Conservation (phyloP, 345 rosid species). For the Salix arbutifolia region DNA sequence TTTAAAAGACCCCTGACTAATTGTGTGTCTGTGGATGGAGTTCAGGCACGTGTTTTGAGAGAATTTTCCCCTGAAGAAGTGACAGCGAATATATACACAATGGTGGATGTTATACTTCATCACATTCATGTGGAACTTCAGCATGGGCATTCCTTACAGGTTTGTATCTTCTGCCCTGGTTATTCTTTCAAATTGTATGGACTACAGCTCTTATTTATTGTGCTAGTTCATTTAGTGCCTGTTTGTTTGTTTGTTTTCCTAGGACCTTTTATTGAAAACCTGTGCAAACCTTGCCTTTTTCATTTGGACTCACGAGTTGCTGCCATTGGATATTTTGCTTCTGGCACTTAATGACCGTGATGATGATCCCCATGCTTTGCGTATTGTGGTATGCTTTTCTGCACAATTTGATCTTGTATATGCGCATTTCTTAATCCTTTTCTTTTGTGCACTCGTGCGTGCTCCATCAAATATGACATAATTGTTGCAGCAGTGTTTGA, state of each 20-base stretch:
- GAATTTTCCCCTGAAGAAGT: constrained; percentile 97
- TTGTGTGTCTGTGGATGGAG: constrained; percentile 8
- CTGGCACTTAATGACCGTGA: constrained; percentile 91
- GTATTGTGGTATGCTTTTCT: constrained; percentile 62
- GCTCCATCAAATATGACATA: no score
- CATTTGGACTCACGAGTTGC: constrained; percentile 86
- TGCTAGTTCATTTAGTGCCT: constrained; percentile 15
- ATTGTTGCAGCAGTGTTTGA: no score
- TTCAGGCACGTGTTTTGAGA: constrained; percentile 73
- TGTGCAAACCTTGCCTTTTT: constrained; percentile 73
- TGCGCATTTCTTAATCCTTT: background rate
- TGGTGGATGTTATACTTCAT: constrained; percentile 97
- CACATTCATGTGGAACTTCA: constrained; percentile 72
- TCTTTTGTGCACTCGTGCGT: no score
- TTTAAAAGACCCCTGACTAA: constrained; percentile 6
- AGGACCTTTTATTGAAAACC: constrained; percentile 66
- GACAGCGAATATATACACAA: constrained; percentile 84
- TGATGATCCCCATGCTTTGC: constrained; percentile 92
- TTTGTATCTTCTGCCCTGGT: constrained; percentile 20
- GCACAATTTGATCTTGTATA: constrained; percentile 2
- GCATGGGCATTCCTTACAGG: constrained; percentile 72
- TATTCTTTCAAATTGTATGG: background rate
- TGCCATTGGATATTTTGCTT: constrained; percentile 91
- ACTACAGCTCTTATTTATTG: constrained; percentile 9
- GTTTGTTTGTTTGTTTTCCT: constrained; percentile 11